Evolutionary conservation across 192 early-diverging fungal species (phyloP), one percentile per base, ranked within the genome.

Genomic region (Coemansia sp.): DNA sequence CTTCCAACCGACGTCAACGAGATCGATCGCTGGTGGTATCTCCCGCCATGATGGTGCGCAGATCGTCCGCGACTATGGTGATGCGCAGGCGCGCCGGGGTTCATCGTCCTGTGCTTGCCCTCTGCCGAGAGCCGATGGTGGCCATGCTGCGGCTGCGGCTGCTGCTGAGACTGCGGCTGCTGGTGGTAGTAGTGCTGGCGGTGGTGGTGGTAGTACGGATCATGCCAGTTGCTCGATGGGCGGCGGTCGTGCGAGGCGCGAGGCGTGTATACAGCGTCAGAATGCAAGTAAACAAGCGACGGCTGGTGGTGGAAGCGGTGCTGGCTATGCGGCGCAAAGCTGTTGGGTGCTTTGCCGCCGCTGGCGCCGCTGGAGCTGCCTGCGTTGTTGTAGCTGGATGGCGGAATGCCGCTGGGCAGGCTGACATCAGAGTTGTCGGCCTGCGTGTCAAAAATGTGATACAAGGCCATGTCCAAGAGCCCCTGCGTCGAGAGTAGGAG

Each of bases 361-460:
- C 40, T 53, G 61, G 49, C 36, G 10, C 60, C 27, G 47, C 34
- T 57, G 38, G 34, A 43, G 5, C 53, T 61, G 39, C 31, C 36
- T 10, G 11, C 38, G 46, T 73, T 36, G 52, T 49, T 44, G n/a
- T 16, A 16, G 38, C 67, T 20, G 16, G 67, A 39, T 4, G 29
- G 64, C 12, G 64, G 39, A 39, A 62, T 22, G 68, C 41, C 70
- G 68, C 66, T 69, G 7, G 74, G 71, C 43, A 81, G 63, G 46
- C 75, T 78, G 27, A 73, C 52, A 5, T 69, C 65, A 6, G 80
- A 69, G 9, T 61, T 50, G 20, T 83, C 69, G 18, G 69, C 53
- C 11, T 83, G 80, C 47, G 72, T 83, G 46, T 83, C 80, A 63
- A 78, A 83, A 0, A 78, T 72, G 66, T 78, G 71, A 58, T 83